Conservation (phyloP, 768 basidiomycete genomes). For the Tricholoma hemisulphureum region DNA sequence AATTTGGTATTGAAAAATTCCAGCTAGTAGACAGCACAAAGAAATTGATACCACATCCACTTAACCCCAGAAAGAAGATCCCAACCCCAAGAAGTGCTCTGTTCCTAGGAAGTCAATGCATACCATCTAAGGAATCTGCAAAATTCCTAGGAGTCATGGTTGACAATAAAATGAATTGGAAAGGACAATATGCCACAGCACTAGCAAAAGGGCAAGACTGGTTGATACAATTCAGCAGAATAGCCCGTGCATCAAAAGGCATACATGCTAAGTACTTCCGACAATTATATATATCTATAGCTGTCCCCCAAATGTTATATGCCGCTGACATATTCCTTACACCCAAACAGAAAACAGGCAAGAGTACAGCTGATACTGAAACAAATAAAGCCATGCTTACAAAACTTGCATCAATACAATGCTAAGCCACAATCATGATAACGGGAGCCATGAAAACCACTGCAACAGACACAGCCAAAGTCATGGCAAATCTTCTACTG, state of each 20-base stretch:
- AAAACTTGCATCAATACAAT: neutral
- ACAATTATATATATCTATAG: slow-evolving; percentile 25
- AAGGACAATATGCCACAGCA: neutral
- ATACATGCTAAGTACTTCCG: slow-evolving; percentile 15
- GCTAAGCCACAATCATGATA: neutral
- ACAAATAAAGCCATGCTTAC: neutral
- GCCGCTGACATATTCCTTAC: slow-evolving; percentile 21
- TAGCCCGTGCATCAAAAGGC: slow-evolving; percentile 5
- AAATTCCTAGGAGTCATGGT: neutral
- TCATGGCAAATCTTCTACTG: slow-evolving; percentile 10
- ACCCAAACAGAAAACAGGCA: neutral
- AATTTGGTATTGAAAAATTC: too few relatives aligned
- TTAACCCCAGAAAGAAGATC: neutral
- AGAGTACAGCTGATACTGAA: neutral
- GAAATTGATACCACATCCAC: neutral
- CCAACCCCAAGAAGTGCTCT: neutral
- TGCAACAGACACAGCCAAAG: slow-evolving; percentile 16
- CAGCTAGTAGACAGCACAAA: too few relatives aligned
- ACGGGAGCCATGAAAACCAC: too few relatives aligned
- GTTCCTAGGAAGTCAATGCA: neutral
- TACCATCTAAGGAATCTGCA: neutral
- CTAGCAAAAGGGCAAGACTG: neutral
- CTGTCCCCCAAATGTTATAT: slow-evolving; percentile 25
- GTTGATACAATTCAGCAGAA: neutral
- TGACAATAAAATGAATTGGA: neutral